These are phyloP conservation scores for Agroathelia rolfsii DNA, from an alignment of 1,284 basidiomycete genomes.

Conservation along the genomic window DNA sequence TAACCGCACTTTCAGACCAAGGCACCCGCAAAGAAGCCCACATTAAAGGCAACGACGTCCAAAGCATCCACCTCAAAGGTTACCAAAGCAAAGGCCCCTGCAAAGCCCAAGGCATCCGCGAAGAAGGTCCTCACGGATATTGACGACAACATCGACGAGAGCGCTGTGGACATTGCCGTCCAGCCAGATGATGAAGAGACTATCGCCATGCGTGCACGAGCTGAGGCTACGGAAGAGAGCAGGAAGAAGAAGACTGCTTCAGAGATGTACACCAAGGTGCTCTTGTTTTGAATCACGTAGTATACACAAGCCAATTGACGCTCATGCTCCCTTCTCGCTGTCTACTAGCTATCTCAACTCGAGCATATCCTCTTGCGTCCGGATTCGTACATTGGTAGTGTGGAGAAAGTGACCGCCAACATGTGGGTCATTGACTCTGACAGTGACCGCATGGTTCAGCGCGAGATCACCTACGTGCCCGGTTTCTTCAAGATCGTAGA, in stretches of 20 bases:
- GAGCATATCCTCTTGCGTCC: slow-evolving; percentile 96
- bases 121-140: slow-evolving; percentile 57
- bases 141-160: slow-evolving; percentile 45
- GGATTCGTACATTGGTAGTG: slow-evolving; percentile 96
- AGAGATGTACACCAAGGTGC: slow-evolving; percentile 87
- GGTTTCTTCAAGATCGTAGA: slow-evolving; percentile 99
- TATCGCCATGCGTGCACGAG: slow-evolving; percentile 24
- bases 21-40: too few relatives aligned
- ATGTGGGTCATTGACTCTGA: slow-evolving; percentile 91
- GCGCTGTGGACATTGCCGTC: slow-evolving; percentile 28
- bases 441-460: slow-evolving; percentile 69
- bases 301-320: slow-evolving; percentile 7
- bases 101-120: too few relatives aligned
- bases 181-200: slow-evolving; percentile 36
- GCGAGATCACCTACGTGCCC: slow-evolving; percentile 88
- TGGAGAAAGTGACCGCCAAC: slow-evolving; percentile 73
- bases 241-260: slow-evolving; percentile 79
- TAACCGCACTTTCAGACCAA: too few relatives aligned
- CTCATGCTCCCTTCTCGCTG: slow-evolving; percentile 11
- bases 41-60: too few relatives aligned
- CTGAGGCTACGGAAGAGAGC: slow-evolving; percentile 20
- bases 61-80: too few relatives aligned
- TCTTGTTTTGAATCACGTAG: slow-evolving; percentile 12
- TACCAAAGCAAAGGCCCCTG: too few relatives aligned
- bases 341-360: slow-evolving; percentile 94